These are phyloP conservation scores for Arabidopsis hybrid DNA, from an alignment of 441 rosid genomes.

Conservation along the genomic window DNA sequence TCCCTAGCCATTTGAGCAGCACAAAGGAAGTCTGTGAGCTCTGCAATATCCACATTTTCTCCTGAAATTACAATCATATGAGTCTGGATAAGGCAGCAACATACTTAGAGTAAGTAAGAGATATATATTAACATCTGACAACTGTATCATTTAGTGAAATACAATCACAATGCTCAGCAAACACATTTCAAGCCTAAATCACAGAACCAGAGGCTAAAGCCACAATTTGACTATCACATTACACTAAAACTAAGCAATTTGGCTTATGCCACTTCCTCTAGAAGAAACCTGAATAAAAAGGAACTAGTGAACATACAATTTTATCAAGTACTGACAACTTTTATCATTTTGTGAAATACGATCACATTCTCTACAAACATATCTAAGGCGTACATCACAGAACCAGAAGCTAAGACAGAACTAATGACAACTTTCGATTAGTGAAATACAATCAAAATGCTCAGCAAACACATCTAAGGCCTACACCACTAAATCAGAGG, in stretches of 20 bases:
- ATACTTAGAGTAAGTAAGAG: not conserved
- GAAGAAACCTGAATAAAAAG: conserved; percentile 6
- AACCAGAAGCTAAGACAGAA: not conserved
- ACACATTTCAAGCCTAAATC: conserved; percentile 22
- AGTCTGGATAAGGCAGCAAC: conserved; percentile 3
- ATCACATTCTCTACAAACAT: too few relatives aligned
- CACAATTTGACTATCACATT: conserved; percentile 19
- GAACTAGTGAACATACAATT: not conserved
- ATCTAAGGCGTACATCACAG: too few relatives aligned
- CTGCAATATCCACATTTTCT: conserved; percentile 59
- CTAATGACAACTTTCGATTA: not conserved
- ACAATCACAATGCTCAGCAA: conserved; percentile 15
- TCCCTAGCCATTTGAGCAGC: conserved; percentile 81
- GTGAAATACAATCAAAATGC: conserved; percentile 13
- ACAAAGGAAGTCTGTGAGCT: conserved; percentile 77
- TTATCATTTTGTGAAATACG: too few relatives aligned
- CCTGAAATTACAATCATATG: conserved; percentile 56
- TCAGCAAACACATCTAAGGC: conserved; percentile 20
- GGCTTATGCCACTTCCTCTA: not conserved
- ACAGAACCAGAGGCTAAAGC: conserved; percentile 22
- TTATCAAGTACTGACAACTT: not conserved
- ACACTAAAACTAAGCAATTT: not conserved
- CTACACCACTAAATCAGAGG: conserved; percentile 7
- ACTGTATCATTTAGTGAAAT: conserved; percentile 16
- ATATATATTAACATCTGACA: conserved; percentile 12